These are phyloP conservation scores for Tetrastigma voinierianum DNA, from an alignment of 164 flowering plant species.

Conservation along the genomic window DNA sequence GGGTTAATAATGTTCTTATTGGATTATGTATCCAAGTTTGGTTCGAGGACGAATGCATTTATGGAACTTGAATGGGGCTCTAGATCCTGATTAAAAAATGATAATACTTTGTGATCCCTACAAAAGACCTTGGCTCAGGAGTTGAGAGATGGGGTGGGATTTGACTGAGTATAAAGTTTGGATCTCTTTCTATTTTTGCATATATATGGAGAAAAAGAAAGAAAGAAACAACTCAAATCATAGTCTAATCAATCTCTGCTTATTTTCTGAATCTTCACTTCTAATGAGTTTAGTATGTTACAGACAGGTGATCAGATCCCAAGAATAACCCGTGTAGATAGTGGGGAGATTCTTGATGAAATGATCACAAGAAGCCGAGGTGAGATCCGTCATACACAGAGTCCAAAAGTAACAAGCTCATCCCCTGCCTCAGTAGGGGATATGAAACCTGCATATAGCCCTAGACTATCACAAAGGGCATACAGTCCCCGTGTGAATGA, in stretches of 20 bases:
- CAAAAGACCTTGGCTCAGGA: too few species aligned
- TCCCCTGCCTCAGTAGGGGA: slow-evolving; percentile 44
- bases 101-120: too few species aligned
- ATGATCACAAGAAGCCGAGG: slow-evolving; percentile 89
- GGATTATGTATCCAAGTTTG: too few species aligned
- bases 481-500: slow-evolving; percentile 51
- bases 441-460: slow-evolving; percentile 46
- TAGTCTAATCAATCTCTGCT: neutral
- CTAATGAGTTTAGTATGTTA: slow-evolving; percentile 7
- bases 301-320: slow-evolving; percentile 53
- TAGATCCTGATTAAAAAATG: too few species aligned
- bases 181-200: too few species aligned
- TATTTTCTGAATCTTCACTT: neutral
- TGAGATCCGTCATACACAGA: slow-evolving; percentile 65
- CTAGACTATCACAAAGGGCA: slow-evolving; percentile 35
- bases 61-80: too few species aligned
- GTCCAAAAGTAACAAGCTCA: slow-evolving; percentile 78
- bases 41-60: too few species aligned
- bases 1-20: too few species aligned
- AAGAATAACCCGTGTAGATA: slow-evolving; percentile 36
- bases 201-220: too few species aligned
- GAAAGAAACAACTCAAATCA: neutral
- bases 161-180: too few species aligned
- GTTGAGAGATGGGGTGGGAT: too few species aligned
- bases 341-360: slow-evolving; percentile 76